phyloP scores from a whole-genome alignment of 768 basidiomycete genomes.

The Boletales sp. region DNA sequence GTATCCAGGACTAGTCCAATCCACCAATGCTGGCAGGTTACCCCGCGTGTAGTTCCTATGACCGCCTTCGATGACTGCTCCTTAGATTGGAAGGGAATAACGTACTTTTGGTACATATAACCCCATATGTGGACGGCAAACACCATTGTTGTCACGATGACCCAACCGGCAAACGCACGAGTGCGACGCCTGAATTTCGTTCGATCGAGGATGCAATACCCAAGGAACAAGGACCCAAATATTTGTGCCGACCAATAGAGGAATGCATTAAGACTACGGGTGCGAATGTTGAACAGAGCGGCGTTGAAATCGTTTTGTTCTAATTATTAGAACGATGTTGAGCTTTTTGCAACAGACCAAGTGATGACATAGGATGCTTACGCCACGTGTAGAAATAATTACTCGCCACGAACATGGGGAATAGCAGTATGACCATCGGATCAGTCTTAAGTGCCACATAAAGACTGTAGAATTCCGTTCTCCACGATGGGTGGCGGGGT shows the following conservation, averaged over 20 bases:
- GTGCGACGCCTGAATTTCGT: constrained; percentile 52
- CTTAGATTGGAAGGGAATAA: constrained; percentile 3
- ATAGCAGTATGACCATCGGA: constrained; percentile 67
- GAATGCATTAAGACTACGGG: constrained; percentile 71
- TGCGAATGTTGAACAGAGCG: constrained; percentile 77
- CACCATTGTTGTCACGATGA: constrained; percentile 55
- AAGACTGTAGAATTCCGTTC: constrained; percentile 65
- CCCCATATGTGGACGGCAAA: constrained; percentile 74
- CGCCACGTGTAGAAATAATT: constrained; percentile 90
- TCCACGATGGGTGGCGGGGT: constrained; percentile 73
- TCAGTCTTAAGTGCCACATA: constrained; percentile 67
- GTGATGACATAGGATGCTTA: constrained; percentile 31
- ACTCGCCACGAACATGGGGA: constrained; percentile 83
- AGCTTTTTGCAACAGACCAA: not conserved
- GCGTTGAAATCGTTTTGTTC: constrained; percentile 80
- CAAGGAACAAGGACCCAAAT: constrained; percentile 68
- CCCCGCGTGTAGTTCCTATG: constrained; percentile 57
- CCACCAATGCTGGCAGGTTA: constrained; percentile 49
- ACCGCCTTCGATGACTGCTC: not conserved
- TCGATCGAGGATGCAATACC: constrained; percentile 58
- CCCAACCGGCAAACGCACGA: constrained; percentile 72
- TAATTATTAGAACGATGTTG: constrained; percentile 27
- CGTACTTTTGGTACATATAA: constrained; percentile 70
- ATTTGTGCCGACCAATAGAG: constrained; percentile 82
- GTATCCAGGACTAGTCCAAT: constrained; percentile 56